A percentile compares a stretch with the other conserved stretches of the same genome.
These are phyloP conservation scores for Hemileccinum rubropunctum DNA, from an alignment of 768 basidiomycete genomes.

Conservation along the genomic window DNA sequence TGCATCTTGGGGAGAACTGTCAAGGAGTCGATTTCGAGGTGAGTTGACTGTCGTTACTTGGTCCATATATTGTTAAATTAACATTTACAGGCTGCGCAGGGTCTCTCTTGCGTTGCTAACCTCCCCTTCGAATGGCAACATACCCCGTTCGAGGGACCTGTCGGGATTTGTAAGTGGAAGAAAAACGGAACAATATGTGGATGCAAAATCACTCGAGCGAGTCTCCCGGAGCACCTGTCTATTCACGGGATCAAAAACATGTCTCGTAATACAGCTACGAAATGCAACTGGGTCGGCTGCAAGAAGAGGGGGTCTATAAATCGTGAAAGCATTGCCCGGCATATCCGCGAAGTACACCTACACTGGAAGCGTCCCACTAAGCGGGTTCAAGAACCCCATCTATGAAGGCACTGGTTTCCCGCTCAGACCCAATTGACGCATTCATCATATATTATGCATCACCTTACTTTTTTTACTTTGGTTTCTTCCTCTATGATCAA, in stretches of 20 bases:
- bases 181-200: background rate
- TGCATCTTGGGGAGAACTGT: background rate
- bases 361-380: conserved; percentile 3
- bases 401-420: background rate
- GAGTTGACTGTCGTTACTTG: background rate
- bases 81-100: background rate
- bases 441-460: too few species aligned
- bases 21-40: background rate
- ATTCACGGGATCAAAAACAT: conserved; percentile 12
- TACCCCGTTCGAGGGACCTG: too few species aligned
- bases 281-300: conserved; percentile 16
- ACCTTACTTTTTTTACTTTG: too few species aligned
- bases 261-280: background rate
- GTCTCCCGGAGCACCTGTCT: conserved; percentile 12
- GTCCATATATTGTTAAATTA: background rate
- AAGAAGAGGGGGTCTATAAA: conserved; percentile 6
- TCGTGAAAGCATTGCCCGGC: conserved; percentile 20
- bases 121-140: background rate
- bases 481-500: too few species aligned
- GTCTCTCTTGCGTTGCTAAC: background rate
- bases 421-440: background rate
- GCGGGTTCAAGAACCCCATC: background rate
- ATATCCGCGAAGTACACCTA: conserved; percentile 16
- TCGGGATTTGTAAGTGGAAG: conserved; percentile 8
- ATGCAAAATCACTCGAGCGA: background rate